These are phyloP conservation scores for Wickerhamiella sorbophila DNA, from an alignment of 805 yeast genomes.

Conservation along the genomic window DNA sequence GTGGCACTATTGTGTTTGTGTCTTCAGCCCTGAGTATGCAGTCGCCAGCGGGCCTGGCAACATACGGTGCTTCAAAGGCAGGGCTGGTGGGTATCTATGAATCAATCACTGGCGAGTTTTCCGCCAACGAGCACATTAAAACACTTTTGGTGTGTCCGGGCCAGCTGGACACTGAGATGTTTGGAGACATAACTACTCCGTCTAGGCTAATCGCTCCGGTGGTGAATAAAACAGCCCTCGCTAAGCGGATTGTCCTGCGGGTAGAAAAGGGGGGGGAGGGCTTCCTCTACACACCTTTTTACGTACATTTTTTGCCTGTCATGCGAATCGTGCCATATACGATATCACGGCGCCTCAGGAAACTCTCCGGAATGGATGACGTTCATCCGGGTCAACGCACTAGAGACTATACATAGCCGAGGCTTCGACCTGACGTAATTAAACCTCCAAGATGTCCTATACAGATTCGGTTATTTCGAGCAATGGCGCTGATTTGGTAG, in stretches of 20 bases:
- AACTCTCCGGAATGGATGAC: constrained; percentile 53
- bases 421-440: no score
- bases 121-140: constrained; percentile 38
- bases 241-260: constrained; percentile 40
- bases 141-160: constrained; percentile 79
- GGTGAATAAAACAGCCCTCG: constrained; percentile 53
- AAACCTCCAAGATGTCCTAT: constrained; percentile 9
- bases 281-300: constrained; percentile 56
- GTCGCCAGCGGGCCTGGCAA: constrained; percentile 65
- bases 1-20: constrained; percentile 70
- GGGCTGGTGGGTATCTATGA: constrained; percentile 78
- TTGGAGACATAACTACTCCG: constrained; percentile 60
- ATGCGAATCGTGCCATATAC: constrained; percentile 65
- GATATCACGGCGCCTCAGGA: constrained; percentile 38
- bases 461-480: constrained; percentile 10
- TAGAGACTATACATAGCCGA: no score
- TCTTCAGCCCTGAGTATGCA: constrained; percentile 76
- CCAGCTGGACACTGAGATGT: constrained; percentile 65
- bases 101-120: constrained; percentile 52
- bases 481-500: constrained; percentile 12
- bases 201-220: constrained; percentile 68
- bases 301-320: constrained; percentile 60
- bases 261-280: constrained; percentile 50
- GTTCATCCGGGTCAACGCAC: constrained; percentile 7
- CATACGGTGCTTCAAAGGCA: constrained; percentile 84